phyloP scores from a whole-genome alignment of 2,329 filamentous ascomycete genomes.

The Periglandula ipomoeae region DNA sequence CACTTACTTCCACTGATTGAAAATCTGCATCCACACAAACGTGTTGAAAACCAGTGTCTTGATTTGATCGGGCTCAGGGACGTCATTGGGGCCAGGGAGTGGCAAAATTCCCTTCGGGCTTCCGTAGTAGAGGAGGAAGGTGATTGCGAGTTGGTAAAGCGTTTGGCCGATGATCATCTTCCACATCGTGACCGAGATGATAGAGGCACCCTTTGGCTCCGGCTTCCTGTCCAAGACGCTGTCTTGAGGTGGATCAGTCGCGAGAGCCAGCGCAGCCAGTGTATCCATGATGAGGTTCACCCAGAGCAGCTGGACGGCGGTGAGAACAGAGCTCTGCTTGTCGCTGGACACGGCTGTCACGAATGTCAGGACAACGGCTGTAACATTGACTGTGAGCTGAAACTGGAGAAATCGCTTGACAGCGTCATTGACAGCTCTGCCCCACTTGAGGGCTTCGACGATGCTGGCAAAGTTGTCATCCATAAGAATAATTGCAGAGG shows the following conservation, averaged over 20 bases:
- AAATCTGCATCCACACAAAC: constrained; percentile 99
- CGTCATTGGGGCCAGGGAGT: constrained; percentile 40
- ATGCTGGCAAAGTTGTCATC: constrained; percentile 85
- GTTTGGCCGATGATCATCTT: constrained; percentile 97
- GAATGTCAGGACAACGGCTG: constrained; percentile 79
- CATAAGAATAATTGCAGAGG: constrained; percentile 78
- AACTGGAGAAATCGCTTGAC: constrained; percentile 71
- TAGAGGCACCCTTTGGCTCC: constrained; percentile 45
- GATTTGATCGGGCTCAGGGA: constrained; percentile 37
- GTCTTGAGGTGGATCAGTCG: constrained; percentile 80
- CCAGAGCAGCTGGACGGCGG: constrained; percentile 87
- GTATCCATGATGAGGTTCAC: constrained; percentile 98
- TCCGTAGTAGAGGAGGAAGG: constrained; percentile 77
- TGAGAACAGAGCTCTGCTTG: constrained; percentile 66
- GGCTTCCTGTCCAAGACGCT: constrained; percentile 71
- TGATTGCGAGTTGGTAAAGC: constrained; percentile 73
- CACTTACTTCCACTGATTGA: constrained; percentile 90
- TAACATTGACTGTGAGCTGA: constrained; percentile 84
- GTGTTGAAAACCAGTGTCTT: constrained; percentile 91
- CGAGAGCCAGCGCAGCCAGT: constrained; percentile 78
- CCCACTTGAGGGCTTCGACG: constrained; percentile 75
- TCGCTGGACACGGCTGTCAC: constrained; percentile 70
- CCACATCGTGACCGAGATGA: constrained; percentile 91
- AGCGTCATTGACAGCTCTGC: constrained; percentile 66
- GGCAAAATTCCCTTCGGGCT: constrained; percentile 30